phyloP scores from a whole-genome alignment of 2,329 filamentous ascomycete genomes.

The Trematosphaeria pertusa region DNA sequence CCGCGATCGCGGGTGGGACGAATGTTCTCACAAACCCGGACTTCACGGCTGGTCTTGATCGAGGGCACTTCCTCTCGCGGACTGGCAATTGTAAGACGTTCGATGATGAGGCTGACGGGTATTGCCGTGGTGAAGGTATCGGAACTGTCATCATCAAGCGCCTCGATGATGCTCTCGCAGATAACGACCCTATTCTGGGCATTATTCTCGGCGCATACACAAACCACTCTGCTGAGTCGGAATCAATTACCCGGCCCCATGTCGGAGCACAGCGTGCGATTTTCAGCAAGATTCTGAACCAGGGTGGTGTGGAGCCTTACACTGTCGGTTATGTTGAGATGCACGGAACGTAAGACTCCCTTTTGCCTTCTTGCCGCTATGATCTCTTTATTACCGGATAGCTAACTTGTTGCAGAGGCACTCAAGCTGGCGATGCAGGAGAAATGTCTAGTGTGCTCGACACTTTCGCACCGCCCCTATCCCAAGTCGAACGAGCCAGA shows the following conservation, averaged over 20 bases:
- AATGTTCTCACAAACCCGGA: constrained; percentile 41
- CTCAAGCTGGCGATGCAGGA: constrained; percentile 32
- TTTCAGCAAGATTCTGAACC: constrained; percentile 24
- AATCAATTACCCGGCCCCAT: constrained; percentile 36
- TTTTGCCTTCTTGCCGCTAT: neutral
- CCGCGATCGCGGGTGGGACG: constrained; percentile 31
- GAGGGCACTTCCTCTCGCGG: constrained; percentile 32
- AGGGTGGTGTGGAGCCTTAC: constrained; percentile 46
- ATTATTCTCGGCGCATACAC: constrained; percentile 43
- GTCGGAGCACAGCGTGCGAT: constrained; percentile 21
- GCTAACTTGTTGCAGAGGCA: constrained; percentile 27
- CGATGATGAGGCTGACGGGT: constrained; percentile 40
- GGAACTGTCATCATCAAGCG: constrained; percentile 43
- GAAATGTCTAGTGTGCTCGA: constrained; percentile 26
- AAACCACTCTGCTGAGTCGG: constrained; percentile 50
- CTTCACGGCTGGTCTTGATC: constrained; percentile 30
- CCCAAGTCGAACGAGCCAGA: constrained; percentile 1
- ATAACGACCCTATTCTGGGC: constrained; percentile 45
- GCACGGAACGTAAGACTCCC: constrained; percentile 34
- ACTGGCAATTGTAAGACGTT: constrained; percentile 43
- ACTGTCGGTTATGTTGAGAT: constrained; percentile 33
- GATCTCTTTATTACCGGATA: neutral
- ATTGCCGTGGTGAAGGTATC: constrained; percentile 41
- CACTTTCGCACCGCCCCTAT: constrained; percentile 27
- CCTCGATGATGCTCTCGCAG: constrained; percentile 39